A percentile compares a stretch with the other conserved stretches of the same genome.
phyloP scores from a whole-genome alignment of 768 basidiomycete species.

The Sarcodon aspratus region DNA sequence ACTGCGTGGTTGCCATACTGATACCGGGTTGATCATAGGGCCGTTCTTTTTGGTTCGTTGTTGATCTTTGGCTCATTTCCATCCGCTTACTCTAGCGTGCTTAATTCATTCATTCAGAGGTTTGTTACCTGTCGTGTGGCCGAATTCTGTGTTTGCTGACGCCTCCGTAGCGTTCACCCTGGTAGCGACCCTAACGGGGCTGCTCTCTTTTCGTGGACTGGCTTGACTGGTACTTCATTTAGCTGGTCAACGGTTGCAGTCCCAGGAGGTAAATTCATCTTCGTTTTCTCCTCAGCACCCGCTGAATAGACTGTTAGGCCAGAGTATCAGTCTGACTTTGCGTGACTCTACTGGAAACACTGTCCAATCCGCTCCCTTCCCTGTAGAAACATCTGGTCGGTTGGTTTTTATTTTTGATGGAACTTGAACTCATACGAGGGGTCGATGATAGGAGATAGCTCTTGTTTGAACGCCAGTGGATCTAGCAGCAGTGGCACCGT shows the following conservation, averaged over 20 bases:
- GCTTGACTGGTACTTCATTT: constrained; percentile 23
- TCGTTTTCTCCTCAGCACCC: neutral
- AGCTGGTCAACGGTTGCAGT: constrained; percentile 45
- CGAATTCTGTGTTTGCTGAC: neutral
- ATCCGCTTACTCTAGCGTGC: neutral
- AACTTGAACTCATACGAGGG: constrained; percentile 3
- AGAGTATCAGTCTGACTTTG: constrained; percentile 42
- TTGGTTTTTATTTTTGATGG: constrained; percentile 4
- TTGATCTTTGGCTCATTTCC: neutral
- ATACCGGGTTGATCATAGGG: constrained; percentile 21
- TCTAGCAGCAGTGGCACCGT: constrained; percentile 2
- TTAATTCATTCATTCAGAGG: neutral
- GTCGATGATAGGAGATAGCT: constrained; percentile 16
- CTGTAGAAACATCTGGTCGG: constrained; percentile 38
- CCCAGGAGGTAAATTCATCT: constrained; percentile 24
- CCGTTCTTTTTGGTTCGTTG: constrained; percentile 56
- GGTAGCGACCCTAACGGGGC: constrained; percentile 32
- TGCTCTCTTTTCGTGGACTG: constrained; percentile 36
- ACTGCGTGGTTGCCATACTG: neutral
- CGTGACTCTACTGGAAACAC: constrained; percentile 45
- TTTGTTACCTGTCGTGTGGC: neutral
- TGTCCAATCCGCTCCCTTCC: constrained; percentile 42
- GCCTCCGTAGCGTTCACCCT: constrained; percentile 35
- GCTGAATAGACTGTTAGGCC: constrained; percentile 22
- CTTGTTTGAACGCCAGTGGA: constrained; percentile 23